These are phyloP conservation scores for Acanthamoeba lenticulata DNA, from an alignment of 208 protist species.

Conservation along the genomic window DNA sequence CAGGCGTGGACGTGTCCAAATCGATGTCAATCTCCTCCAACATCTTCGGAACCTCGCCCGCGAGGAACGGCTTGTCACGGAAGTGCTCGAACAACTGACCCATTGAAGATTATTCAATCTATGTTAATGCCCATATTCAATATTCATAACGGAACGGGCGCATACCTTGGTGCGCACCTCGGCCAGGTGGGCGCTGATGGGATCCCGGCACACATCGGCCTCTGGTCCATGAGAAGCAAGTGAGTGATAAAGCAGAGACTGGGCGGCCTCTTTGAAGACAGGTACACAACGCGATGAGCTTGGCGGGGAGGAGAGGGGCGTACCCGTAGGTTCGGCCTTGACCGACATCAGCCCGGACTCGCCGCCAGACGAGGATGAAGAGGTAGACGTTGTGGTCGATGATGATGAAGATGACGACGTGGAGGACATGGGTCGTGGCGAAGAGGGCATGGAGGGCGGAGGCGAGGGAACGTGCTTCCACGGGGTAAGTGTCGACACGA, in stretches of 20 bases:
- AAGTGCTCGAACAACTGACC: not conserved
- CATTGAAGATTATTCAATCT: too few species aligned
- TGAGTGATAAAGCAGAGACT: too few species aligned
- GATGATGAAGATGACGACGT: not conserved
- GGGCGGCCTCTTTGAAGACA: too few species aligned
- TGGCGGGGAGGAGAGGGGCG: not conserved
- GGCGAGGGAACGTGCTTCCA: conserved; percentile 4
- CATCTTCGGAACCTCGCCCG: not conserved
- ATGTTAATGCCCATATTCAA: too few species aligned
- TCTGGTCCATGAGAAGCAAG: not conserved
- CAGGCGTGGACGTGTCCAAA: not conserved
- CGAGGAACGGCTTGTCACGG: not conserved
- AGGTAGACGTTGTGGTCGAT: not conserved
- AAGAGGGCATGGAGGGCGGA: not conserved
- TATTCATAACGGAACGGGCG: too few species aligned
- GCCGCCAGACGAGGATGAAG: not conserved
- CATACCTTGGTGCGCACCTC: not conserved
- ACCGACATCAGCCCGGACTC: not conserved
- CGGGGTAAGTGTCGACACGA: not conserved
- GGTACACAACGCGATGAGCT: too few species aligned
- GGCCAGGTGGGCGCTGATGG: not conserved
- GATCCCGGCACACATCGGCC: not conserved
- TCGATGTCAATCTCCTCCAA: not conserved
- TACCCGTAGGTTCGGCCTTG: not conserved
- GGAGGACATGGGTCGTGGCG: not conserved